These are phyloP conservation scores for Wilhelminamyces savonicus DNA, from an alignment of 805 yeast genomes.

Conservation along the genomic window DNA sequence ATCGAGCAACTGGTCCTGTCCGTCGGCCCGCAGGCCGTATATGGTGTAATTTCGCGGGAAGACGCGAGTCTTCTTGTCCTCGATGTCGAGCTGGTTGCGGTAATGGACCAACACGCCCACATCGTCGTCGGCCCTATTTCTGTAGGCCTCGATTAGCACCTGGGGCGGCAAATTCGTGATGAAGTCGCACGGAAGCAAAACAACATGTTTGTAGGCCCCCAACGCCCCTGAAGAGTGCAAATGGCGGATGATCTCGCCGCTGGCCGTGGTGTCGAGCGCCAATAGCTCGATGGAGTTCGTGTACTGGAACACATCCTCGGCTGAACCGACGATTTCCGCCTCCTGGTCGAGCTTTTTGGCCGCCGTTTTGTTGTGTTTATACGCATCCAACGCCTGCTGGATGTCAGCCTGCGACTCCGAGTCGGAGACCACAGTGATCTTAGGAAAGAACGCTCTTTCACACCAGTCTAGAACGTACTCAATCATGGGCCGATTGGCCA, in stretches of 20 bases:
- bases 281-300: slow-evolving; percentile 17
- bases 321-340: slow-evolving; percentile 5
- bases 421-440: slow-evolving; percentile 58
- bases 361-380: slow-evolving; percentile 25
- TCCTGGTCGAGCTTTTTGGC: too few relatives aligned
- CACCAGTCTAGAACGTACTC: slow-evolving; percentile 92
- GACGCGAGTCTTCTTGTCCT: slow-evolving; percentile 60
- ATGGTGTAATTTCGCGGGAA: slow-evolving; percentile 64
- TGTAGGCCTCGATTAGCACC: slow-evolving; percentile 73
- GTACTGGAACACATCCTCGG: slow-evolving; percentile 10
- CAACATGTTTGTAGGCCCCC: slow-evolving; percentile 53
- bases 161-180: slow-evolving; percentile 90
- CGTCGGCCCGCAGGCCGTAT: slow-evolving; percentile 43
- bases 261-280: slow-evolving; percentile 25
- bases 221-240: too few relatives aligned
- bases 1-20: slow-evolving; percentile 57
- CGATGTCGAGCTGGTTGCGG: slow-evolving; percentile 64
- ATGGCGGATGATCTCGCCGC: slow-evolving; percentile 57
- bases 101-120: slow-evolving; percentile 75
- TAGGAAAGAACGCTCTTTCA: slow-evolving; percentile 71
- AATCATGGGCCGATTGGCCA: slow-evolving; percentile 86
- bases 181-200: slow-evolving; percentile 91
- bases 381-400: slow-evolving; percentile 41
- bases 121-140: slow-evolving; percentile 63
- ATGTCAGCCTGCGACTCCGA: slow-evolving; percentile 42